Evolutionary conservation across 2,329 filamentous ascomycete species (phyloP).

Genomic region (Colletotrichum noveboracense): DNA sequence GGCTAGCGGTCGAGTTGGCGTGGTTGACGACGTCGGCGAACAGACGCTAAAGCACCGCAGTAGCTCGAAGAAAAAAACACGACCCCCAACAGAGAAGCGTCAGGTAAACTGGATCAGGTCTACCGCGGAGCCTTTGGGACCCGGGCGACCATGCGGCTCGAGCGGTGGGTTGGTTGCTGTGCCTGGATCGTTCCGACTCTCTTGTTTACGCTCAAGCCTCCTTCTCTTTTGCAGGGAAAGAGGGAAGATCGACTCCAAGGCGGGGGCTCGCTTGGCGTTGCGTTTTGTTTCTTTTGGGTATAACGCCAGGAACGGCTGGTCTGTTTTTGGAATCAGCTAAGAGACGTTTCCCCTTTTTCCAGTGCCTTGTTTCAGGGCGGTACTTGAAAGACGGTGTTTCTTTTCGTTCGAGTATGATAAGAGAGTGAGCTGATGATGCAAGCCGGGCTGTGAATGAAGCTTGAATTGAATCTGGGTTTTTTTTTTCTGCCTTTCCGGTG

Average conservation of each 20-base stretch:
- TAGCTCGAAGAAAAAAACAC: not conserved
- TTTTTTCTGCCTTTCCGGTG: not conserved
- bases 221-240: not conserved
- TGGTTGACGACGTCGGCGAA: constrained; percentile 10
- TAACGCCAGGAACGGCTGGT: not conserved
- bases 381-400: not conserved
- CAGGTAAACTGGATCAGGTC: not conserved
- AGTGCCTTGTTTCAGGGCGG: constrained; percentile 9
- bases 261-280: not conserved
- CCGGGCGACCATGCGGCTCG: constrained; percentile 9
- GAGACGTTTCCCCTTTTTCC: not conserved
- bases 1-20: not conserved
- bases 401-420: not conserved
- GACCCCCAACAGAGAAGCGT: not conserved
- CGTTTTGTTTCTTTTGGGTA: not conserved
- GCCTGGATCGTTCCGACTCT: not conserved
- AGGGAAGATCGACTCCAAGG: not conserved
- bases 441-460: not conserved
- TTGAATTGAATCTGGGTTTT: not conserved
- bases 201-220: not conserved
- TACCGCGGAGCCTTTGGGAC: not conserved
- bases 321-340: not conserved
- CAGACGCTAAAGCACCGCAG: constrained; percentile 7
- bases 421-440: not conserved
- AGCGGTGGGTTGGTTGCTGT: constrained; percentile 6